phyloP scores from a whole-genome alignment of 345 rosid genomes.

The Isatis tinctoria region DNA sequence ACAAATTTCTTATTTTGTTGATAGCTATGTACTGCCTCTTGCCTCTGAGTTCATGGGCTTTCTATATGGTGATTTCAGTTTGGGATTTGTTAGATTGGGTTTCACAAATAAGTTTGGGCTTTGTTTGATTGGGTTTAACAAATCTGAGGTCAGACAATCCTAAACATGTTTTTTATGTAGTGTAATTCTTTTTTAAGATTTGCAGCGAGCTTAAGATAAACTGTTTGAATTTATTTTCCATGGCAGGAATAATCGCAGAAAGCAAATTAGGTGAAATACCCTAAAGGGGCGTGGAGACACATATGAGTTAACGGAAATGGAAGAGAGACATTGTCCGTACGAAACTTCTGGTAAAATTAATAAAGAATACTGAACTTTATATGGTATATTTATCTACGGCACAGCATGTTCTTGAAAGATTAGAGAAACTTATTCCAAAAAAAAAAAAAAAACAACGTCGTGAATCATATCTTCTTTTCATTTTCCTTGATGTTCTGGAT shows the following conservation, averaged over 20 bases:
- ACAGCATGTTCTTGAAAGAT: neutral
- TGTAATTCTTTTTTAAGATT: neutral
- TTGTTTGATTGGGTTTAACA: conserved; percentile 1
- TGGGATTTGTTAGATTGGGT: conserved; percentile 24
- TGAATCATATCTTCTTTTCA: neutral
- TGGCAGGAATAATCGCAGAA: conserved; percentile 4
- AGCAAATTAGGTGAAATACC: neutral
- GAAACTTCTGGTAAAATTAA: neutral
- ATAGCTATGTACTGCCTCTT: conserved; percentile 10
- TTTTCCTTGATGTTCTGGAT: neutral
- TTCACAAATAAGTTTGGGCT: conserved; percentile 23
- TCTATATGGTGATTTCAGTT: conserved; percentile 9
- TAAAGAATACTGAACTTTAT: neutral
- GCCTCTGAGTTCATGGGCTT: conserved; percentile 20
- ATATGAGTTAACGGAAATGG: neutral
- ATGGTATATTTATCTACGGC: neutral
- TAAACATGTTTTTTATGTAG: neutral
- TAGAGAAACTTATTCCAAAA: neutral
- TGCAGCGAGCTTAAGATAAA: conserved; percentile 14
- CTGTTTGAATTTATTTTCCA: neutral
- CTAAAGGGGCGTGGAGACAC: neutral
- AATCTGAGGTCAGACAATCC: neutral
- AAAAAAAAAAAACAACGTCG: neutral
- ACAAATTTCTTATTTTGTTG: neutral
- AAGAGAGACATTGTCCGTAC: neutral